These are phyloP conservation scores for Anastatica hierochuntica DNA, from an alignment of 345 rosid genomes.

Conservation along the genomic window DNA sequence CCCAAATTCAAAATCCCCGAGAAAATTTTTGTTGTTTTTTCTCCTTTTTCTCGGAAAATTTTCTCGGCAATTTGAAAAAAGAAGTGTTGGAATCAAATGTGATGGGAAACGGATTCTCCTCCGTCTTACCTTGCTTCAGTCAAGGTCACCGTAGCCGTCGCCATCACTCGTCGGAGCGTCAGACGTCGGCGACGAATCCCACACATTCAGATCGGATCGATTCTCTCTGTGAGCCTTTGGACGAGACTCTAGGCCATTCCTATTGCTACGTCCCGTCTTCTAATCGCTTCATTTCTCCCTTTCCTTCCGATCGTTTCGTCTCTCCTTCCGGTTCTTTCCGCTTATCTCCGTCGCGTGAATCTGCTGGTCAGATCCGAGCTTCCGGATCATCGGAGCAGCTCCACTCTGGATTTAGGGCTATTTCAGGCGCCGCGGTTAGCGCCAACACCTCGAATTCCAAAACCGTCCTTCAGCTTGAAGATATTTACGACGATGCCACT, in stretches of 20 bases:
- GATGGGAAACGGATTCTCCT: conserved; percentile 95
- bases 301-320: conserved; percentile 77
- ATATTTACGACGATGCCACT: no score
- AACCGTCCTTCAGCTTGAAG: no score
- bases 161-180: conserved; percentile 13
- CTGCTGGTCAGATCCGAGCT: conserved; percentile 33
- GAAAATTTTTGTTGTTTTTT: neutral
- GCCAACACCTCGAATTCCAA: conserved; percentile 77
- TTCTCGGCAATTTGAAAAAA: conserved; percentile 3
- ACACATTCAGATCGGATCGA: conserved; percentile 26
- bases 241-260: conserved; percentile 92
- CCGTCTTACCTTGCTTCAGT: conserved; percentile 62
- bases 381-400: no score
- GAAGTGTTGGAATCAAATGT: conserved; percentile 66
- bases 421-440: conserved; percentile 88
- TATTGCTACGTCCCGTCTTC: conserved; percentile 93
- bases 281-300: conserved; percentile 74
- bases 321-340: conserved; percentile 85
- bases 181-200: conserved; percentile 15
- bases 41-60: no score
- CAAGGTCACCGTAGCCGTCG: conserved; percentile 37
- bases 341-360: conserved; percentile 61
- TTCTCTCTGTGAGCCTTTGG: conserved; percentile 57
- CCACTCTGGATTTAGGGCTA: no score
- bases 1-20: conserved; percentile 15